Evolutionary conservation across 306 rosid species (phyloP), one percentile per base, ranked within the genome.

Genomic region (Vigna mungo): DNA sequence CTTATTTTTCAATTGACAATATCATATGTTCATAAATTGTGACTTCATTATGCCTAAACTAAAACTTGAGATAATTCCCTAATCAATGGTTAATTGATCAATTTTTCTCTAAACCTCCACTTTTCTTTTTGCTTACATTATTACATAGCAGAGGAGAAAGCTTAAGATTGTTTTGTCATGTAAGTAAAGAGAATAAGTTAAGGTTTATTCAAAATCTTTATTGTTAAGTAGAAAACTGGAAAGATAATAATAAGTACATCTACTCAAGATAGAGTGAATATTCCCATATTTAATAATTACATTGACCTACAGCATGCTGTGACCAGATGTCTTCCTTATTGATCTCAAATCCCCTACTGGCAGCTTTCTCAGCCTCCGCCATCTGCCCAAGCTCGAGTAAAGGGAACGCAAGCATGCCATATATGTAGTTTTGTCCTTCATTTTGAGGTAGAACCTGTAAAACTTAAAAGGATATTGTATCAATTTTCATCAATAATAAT

Each of bases 341-440:
- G 85, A 92, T 89, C 81, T 88, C 87, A 60, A 80, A 85, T 72
- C 93, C 98, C 82, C 71, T 87, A 82, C 63, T 88, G 49, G 97
- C 91, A 52, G 97, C 98, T 72, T 87, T 53, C 84, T 90, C 91
- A 11, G 98, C 98, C 16, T 95, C 98, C 76, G 30, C 86, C 89
- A 92, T 84, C 64, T 20, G 78, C 52, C 88, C 92, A 75, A 95
- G 91, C 92, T 95, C 98, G 80, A 95, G 74, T 51, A 95, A 81
- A 69, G 98, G 78, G 83, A 95, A 95, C 64, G 98, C 91, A 83
- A 90, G 97, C 93, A 92, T 61, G 77, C 98, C 97, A 75, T 90
- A 85, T 43, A 95, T 53, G 79, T 84, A 95, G 79, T 80, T 84
- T 79, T 87, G 88, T 82, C 84, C 86, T 87, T 87, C 80, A 56